Base-by-base conservation (phyloP, 768 basidiomycete genomes). In the Rhizopogon roseolus region DNA sequence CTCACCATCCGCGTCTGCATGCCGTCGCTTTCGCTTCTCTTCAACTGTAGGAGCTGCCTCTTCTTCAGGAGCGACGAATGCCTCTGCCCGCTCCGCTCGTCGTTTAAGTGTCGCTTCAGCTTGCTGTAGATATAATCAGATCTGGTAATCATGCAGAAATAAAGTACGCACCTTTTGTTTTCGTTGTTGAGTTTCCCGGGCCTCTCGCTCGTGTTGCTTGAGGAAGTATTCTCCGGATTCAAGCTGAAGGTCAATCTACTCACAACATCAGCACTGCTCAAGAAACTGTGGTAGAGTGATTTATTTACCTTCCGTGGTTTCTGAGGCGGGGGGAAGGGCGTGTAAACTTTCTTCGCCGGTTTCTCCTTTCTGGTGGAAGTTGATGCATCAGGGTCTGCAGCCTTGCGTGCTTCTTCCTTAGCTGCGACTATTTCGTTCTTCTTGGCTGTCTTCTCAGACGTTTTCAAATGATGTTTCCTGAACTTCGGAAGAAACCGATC, bases 201-300 rank as follows among this genome's bases (percentile, higher is more conserved):
- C 82, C 59, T 87, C 86, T 74, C 90, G 96, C 67, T 98, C 91
- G 55, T 82, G 78, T 16, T 88, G 74, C 67, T 96, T 97, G 73
- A 99, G 87, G 78, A 98, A 99, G 67, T 98, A 98, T 65, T 98
- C 97, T 73, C 97, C 97, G 2, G 89, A 90, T 66, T 97, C 96
- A 59, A 98, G 78, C 77, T 98, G 89, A 42, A 97, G 67, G 71
- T 99, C 97, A 64, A 98, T 76, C 87, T 93, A 14, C 4, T 10
- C 46, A 55, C 17, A 6, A 39, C 48, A 38, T 28, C 29, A 57
- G 34, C 32, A 39, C 17, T 10, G 11, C 11, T 63, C 38, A 64
- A 52, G 7, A 14, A 14, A 19, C 19, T 40, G 9, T 44, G 3
- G 42, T 10, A 16, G 17, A 37, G n/a, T 8, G 1, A 48, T 70